Percentiles rank a stretch among this genome's conserved stretches.
Conservation (phyloP, 192 early-diverging fungal genomes). For the Obelidium mucronatum region DNA sequence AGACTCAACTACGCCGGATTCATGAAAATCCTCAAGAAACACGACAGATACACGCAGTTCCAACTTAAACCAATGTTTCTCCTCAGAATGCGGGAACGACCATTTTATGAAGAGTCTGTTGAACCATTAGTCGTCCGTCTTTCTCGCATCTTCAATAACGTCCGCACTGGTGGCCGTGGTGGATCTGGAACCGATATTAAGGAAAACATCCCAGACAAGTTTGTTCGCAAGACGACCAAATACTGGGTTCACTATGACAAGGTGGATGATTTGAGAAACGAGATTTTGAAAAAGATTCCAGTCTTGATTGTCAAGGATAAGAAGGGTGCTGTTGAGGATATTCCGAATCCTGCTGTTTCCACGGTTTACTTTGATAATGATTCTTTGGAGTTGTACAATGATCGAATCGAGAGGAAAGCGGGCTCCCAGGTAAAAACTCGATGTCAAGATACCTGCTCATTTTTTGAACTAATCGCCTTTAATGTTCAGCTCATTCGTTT, state of each 20-base stretch:
- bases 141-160: constrained; percentile 55
- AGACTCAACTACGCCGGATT: constrained; percentile 61
- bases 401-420: constrained; percentile 84
- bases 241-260: constrained; percentile 91
- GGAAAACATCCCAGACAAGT: constrained; percentile 60
- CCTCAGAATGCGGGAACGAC: constrained; percentile 61
- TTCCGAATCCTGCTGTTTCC: constrained; percentile 86
- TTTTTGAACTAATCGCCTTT: neutral
- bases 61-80: constrained; percentile 79
- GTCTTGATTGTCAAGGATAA: constrained; percentile 36
- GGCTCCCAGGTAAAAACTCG: constrained; percentile 75
- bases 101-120: constrained; percentile 83
- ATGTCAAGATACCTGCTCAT: neutral
- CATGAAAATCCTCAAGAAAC: constrained; percentile 93
- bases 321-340: constrained; percentile 25
- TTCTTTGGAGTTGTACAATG: constrained; percentile 85
- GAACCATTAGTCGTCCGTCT: constrained; percentile 86
- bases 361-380: constrained; percentile 95
- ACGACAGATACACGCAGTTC: constrained; percentile 94
- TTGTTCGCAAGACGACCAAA: constrained; percentile 87
- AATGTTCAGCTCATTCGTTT: constrained; percentile 69
- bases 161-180: constrained; percentile 51
- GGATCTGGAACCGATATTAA: constrained; percentile 21
- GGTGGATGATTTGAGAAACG: constrained; percentile 30
- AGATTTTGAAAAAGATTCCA: constrained; percentile 38